These are phyloP conservation scores for Boeremia lycopersici DNA, from an alignment of 2,329 filamentous ascomycete genomes.

Conservation along the genomic window DNA sequence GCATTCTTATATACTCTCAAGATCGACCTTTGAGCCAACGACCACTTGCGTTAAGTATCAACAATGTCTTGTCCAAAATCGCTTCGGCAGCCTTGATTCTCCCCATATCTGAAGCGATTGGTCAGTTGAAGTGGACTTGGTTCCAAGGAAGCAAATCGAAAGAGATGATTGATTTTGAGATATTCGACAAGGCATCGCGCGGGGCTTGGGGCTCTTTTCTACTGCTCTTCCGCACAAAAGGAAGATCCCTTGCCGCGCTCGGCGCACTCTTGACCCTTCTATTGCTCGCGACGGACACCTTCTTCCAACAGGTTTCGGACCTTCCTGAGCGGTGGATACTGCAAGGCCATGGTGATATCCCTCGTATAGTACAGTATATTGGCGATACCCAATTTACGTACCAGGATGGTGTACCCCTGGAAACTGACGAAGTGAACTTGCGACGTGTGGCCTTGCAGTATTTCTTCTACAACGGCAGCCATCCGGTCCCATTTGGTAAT, in stretches of 20 bases:
- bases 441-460: too few species aligned
- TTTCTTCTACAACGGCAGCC: slow-evolving; percentile 25
- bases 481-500: slow-evolving; percentile 28
- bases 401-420: too few species aligned
- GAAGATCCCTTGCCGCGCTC: slow-evolving; percentile 18
- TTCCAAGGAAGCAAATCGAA: slow-evolving; percentile 23
- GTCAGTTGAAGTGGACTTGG: slow-evolving; percentile 44
- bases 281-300: slow-evolving; percentile 33
- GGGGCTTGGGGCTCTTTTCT: slow-evolving; percentile 30
- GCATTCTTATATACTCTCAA: slow-evolving; percentile 37
- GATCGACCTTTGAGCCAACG: slow-evolving; percentile 38
- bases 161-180: slow-evolving; percentile 37
- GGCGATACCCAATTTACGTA: too few species aligned
- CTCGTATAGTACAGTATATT: too few species aligned
- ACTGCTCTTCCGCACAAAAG: slow-evolving; percentile 22
- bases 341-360: too few species aligned
- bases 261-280: background rate
- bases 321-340: slow-evolving; percentile 12
- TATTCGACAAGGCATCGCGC: slow-evolving; percentile 39
- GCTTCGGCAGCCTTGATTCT: slow-evolving; percentile 34
- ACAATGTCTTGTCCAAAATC: slow-evolving; percentile 32
- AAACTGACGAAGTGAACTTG: too few species aligned
- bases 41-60: slow-evolving; percentile 31
- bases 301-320: slow-evolving; percentile 36
- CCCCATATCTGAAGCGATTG: slow-evolving; percentile 36